These are phyloP conservation scores for Rosa lucieae DNA, from an alignment of 306 rosid genomes.

Conservation along the genomic window DNA sequence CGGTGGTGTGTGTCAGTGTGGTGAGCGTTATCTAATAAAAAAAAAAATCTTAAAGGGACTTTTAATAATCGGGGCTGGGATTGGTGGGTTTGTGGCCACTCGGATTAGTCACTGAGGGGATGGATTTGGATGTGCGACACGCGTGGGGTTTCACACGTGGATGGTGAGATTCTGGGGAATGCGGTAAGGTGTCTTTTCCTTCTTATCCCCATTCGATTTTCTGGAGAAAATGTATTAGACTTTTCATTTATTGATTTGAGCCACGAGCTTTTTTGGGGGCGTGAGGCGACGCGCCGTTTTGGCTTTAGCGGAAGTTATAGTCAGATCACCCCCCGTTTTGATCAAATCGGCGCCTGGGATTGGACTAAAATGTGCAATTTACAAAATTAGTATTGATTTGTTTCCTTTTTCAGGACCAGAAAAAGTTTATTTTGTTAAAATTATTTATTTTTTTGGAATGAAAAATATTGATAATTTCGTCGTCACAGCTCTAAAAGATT, in stretches of 20 bases:
- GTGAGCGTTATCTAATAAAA: constrained; percentile 1
- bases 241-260: neutral
- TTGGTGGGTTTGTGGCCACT: constrained; percentile 16
- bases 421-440: neutral
- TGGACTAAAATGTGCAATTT: neutral
- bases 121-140: neutral
- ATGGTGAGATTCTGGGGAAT: neutral
- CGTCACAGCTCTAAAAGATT: too few species aligned
- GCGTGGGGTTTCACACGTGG: neutral
- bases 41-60: neutral
- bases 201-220: constrained; percentile 7
- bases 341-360: neutral
- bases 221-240: neutral
- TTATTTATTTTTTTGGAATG: neutral
- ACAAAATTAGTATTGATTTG: neutral
- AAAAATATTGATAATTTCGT: neutral
- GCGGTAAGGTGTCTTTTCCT: neutral
- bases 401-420: neutral
- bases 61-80: neutral
- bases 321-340: neutral
- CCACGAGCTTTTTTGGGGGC: neutral
- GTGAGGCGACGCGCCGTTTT: constrained; percentile 13
- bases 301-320: neutral
- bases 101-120: constrained; percentile 1
- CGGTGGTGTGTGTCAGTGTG: neutral